Base-by-base conservation (phyloP, 192 early-diverging fungal genomes). In the Gonapodya prolifera region DNA sequence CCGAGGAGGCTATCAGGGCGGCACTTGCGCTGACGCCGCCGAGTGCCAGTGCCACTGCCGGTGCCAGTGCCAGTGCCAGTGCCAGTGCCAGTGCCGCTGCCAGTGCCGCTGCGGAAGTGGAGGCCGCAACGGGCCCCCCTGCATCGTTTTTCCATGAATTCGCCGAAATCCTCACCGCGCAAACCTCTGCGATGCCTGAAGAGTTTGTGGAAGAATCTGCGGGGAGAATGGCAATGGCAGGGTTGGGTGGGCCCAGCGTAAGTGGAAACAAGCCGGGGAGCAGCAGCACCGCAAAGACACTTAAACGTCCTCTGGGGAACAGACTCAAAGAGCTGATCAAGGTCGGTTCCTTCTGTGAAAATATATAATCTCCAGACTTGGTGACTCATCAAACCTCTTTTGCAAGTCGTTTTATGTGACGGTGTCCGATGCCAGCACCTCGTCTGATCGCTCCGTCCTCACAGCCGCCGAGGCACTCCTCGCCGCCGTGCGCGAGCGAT, bases 1-100 rank as follows among this genome's bases (percentile, higher is more conserved):
- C 88, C 69, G 78, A 82, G 13, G 91, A 94, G 33, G 87, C 87
- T 0, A 77, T 96, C 0, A 69, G 80, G 34, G 81, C 84, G 1
- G 45, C 45, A 16, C 8, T 61, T 8, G 45, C 8, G 45, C n/a
- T n/a, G n/a, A n/a, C n/a, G n/a, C n/a, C n/a, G n/a, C n/a, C n/a
- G n/a, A n/a, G n/a, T n/a, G n/a, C n/a, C n/a, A n/a, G n/a, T n/a
- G n/a, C n/a, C n/a, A n/a, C n/a, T n/a, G n/a, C n/a, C n/a, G n/a
- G n/a, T n/a, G n/a, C n/a, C n/a, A n/a, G n/a, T n/a, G n/a, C n/a
- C n/a, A n/a, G n/a, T n/a, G n/a, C n/a, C n/a, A n/a, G n/a, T n/a
- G n/a, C n/a, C n/a, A n/a, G n/a, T n/a, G n/a, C n/a, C n/a, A n/a
- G n/a, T n/a, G 45, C 45, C 45, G 45, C 45, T 61, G 23, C 23